Evolutionary conservation across 1,284 basidiomycete genomes (phyloP).

Genomic region (Ustilago loliicola): DNA sequence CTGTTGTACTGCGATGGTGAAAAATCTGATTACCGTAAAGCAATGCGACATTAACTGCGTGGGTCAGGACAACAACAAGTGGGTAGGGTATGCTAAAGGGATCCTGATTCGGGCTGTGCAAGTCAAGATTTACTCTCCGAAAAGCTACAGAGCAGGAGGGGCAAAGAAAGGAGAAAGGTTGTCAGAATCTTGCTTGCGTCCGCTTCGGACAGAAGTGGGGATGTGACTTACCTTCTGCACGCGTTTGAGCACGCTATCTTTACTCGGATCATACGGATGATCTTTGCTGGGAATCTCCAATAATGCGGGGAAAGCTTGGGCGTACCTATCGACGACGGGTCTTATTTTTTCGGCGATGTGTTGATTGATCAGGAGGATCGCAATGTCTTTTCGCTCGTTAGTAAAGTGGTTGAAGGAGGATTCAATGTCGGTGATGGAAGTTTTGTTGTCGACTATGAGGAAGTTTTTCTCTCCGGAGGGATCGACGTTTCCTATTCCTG

Average conservation of each 20-base stretch:
- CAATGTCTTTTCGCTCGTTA: constrained; percentile 66
- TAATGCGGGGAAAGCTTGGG: constrained; percentile 94
- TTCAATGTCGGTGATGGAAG: constrained; percentile 66
- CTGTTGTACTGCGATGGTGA: too few species aligned
- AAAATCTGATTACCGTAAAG: too few species aligned
- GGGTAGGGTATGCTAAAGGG: not conserved
- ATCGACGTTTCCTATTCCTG: constrained; percentile 68
- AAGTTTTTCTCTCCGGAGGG: constrained; percentile 68
- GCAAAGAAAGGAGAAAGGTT: not conserved
- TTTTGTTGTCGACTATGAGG: constrained; percentile 67
- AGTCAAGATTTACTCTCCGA: constrained; percentile 18
- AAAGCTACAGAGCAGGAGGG: not conserved
- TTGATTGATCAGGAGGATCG: constrained; percentile 69
- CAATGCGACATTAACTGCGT: too few species aligned
- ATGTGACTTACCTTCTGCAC: constrained; percentile 79
- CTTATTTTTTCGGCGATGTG: constrained; percentile 85
- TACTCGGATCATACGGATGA: constrained; percentile 81
- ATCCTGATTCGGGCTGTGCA: not conserved
- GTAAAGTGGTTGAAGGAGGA: constrained; percentile 62
- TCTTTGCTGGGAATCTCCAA: constrained; percentile 96
- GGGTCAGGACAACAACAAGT: too few species aligned
- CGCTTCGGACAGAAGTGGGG: not conserved
- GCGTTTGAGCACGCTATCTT: constrained; percentile 95
- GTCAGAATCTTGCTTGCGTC: not conserved
- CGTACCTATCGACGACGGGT: constrained; percentile 92